phyloP scores from a whole-genome alignment of 177 flowering plant genomes.

The Vitis hybrid region DNA sequence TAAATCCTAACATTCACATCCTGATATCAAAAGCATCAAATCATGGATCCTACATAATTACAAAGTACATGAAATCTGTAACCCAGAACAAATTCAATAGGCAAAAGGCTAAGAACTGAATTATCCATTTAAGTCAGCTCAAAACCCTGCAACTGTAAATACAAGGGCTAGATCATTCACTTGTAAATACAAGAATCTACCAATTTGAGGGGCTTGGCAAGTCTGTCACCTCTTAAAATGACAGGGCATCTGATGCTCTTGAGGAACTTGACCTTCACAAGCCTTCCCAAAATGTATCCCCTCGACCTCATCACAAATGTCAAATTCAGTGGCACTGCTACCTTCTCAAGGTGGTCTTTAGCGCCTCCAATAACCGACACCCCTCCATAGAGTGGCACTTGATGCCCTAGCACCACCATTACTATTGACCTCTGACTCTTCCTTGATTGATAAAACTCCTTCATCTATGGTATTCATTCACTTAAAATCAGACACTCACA shows the following conservation, averaged over 20 bases:
- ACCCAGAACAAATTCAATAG: neutral
- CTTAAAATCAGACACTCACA: too few species aligned
- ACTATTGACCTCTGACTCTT: slow-evolving; percentile 44
- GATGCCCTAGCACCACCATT: slow-evolving; percentile 44
- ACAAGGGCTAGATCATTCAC: slow-evolving; percentile 9
- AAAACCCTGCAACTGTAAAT: neutral
- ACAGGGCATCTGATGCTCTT: slow-evolving; percentile 49
- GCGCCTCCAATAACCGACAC: slow-evolving; percentile 33
- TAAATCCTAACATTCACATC: neutral
- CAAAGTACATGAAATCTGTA: neutral
- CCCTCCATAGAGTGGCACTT: slow-evolving; percentile 80
- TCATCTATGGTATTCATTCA: slow-evolving; percentile 39
- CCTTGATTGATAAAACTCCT: slow-evolving; percentile 58
- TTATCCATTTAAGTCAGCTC: neutral
- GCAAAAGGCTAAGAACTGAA: neutral
- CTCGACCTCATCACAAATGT: slow-evolving; percentile 65
- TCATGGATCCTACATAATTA: neutral
- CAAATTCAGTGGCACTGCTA: slow-evolving; percentile 59
- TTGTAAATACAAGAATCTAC: slow-evolving; percentile 41
- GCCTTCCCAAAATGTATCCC: slow-evolving; percentile 73
- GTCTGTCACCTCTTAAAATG: slow-evolving; percentile 37
- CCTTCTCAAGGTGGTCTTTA: slow-evolving; percentile 10
- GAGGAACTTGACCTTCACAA: slow-evolving; percentile 78
- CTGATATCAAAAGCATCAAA: neutral
- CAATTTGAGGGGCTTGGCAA: slow-evolving; percentile 47